Evolutionary conservation across 2,329 filamentous ascomycete species (phyloP).

Genomic region (Albifimbria verrucaria): DNA sequence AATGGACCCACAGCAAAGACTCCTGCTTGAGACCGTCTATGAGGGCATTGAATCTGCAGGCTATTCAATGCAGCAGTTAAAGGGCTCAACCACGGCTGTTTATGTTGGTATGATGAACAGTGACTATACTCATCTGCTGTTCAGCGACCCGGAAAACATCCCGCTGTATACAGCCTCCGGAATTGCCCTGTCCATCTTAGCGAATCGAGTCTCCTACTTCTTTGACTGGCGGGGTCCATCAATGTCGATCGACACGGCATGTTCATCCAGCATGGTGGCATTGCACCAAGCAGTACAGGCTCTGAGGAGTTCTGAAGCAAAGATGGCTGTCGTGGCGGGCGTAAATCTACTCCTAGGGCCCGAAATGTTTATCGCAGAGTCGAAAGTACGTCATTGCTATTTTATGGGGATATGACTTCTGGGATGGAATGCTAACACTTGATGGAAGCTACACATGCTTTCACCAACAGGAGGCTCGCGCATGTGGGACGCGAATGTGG

Average conservation of each 20-base stretch:
- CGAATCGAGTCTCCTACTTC: constrained; percentile 39
- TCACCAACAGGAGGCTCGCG: constrained; percentile 21
- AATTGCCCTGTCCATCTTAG: constrained; percentile 2
- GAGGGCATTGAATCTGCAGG: constrained; percentile 20
- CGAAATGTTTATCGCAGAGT: constrained; percentile 8
- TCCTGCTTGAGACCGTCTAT: constrained; percentile 28
- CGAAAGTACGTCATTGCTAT: no score
- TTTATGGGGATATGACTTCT: no score
- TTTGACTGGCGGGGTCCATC: constrained; percentile 37
- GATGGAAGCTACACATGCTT: constrained; percentile 9
- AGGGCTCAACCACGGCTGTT: constrained; percentile 4
- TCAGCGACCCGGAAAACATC: no score
- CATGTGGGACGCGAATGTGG: constrained; percentile 26
- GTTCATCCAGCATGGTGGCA: constrained; percentile 34
- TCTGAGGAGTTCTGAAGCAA: constrained; percentile 26
- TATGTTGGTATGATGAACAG: constrained; percentile 18
- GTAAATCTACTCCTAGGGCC: constrained; percentile 15
- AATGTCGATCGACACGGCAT: constrained; percentile 39
- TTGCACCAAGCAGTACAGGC: constrained; percentile 33
- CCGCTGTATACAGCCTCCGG: constrained; percentile 18
- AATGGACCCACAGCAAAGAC: constrained; percentile 25
- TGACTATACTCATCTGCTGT: constrained; percentile 29
- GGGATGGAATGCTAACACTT: no score
- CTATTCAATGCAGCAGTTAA: background rate
- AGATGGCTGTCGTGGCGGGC: constrained; percentile 15